Evolutionary conservation across 176 grass and related monocot genomes (phyloP), one percentile per base, ranked within the genome.

Genomic region (Phoenix dactylifera): DNA sequence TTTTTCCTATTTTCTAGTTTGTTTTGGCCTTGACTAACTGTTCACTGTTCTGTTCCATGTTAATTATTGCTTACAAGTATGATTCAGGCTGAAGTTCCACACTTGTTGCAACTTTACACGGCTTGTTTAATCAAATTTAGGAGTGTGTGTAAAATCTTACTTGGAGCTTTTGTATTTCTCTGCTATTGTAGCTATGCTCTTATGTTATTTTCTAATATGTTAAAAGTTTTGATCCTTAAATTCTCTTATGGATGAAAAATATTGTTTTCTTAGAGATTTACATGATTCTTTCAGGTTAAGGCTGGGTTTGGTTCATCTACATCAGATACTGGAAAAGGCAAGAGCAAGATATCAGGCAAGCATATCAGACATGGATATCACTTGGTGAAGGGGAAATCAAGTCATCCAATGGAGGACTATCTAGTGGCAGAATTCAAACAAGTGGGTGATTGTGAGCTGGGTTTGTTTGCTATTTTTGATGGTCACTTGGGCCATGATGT

Each of bases 321-420:
- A 54, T 84, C 76, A 32, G 92, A 91, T 54, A 88, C 92, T 15
- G 92, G 92, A 51, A 97, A 97, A 71, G 84, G 87, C 28, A 97
- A 91, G 70, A 85, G 52, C 72, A 97, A 97, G 64, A 63, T 91
- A 32, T 83, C 84, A 60, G 92, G 84, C 19, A 85, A 39, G 59
- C 49, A 53, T 66, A 69, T 97, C 17, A 87, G 62, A 65, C 81
- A 97, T 64, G 92, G 87, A 56, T 97, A 91, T 72, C 83, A 91
- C 69, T 71, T 97, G 56, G 80, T 97, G 20, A 88, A 97, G 62
- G 92, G 92, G 24, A 97, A 97, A 78, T 88, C 87, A 20, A 80
- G 72, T 72, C 92, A 88, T 73, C 87, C 84, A 48, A 91, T 97
- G 92, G 87, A 91, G 70, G 92, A 97, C 62, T 91, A 85, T 66